Percentiles rank a stretch among this genome's conserved stretches.
These are phyloP conservation scores for Pulveroboletus sp. DNA, from an alignment of 768 basidiomycete genomes.

Conservation along the genomic window DNA sequence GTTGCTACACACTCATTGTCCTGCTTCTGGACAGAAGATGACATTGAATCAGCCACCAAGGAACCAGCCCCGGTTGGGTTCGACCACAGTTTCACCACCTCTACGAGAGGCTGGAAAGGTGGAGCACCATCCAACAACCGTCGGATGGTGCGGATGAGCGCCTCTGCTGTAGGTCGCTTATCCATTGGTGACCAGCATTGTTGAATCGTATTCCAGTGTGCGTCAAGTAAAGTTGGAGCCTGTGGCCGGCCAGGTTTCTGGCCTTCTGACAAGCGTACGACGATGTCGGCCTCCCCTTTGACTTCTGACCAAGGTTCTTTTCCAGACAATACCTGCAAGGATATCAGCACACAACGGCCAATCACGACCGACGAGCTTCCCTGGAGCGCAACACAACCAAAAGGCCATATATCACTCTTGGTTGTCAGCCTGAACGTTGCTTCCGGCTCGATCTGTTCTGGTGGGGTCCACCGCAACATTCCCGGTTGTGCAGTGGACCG, in stretches of 20 bases:
- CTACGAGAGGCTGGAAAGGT: background rate
- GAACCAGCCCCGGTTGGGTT: too few species aligned
- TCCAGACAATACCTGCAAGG: background rate
- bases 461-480: slow-evolving; percentile 44
- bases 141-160: background rate
- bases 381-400: slow-evolving; percentile 26
- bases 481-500: slow-evolving; percentile 29
- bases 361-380: slow-evolving; percentile 1
- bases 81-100: background rate
- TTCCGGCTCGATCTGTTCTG: slow-evolving; percentile 21
- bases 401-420: too few species aligned
- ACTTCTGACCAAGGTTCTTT: too few species aligned
- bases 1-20: too few species aligned
- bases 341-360: background rate
- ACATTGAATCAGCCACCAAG: too few species aligned
- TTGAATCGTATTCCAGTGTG: slow-evolving; percentile 1
- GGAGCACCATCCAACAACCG: background rate
- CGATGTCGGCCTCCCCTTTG: background rate
- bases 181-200: background rate
- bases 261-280: slow-evolving; percentile 6
- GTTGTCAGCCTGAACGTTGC: background rate
- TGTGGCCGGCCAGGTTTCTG: background rate
- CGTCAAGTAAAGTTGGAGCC: background rate
- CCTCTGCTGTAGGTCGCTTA: background rate
- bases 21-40: too few species aligned